These are phyloP conservation scores for Elsinoe batatas DNA, from an alignment of 2,329 filamentous ascomycete species.

Conservation along the genomic window DNA sequence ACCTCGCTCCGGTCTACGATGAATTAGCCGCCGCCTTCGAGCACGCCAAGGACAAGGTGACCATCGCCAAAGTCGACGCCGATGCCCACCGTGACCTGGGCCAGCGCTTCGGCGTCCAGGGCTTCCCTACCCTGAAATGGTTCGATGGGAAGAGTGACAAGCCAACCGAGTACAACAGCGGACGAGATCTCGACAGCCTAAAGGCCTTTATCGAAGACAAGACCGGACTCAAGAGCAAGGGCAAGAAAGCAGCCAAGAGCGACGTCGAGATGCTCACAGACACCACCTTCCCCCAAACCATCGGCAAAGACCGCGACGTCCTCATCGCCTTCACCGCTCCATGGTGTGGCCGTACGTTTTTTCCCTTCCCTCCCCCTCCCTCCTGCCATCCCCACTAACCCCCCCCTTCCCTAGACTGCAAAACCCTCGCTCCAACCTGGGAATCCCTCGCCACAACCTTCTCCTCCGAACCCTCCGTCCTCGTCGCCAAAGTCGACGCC, in stretches of 20 bases:
- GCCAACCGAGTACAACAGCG: conserved; percentile 76
- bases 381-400: conserved; percentile 15
- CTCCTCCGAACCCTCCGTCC: conserved; percentile 61
- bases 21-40: conserved; percentile 71
- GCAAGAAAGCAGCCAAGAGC: conserved; percentile 61
- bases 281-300: conserved; percentile 60
- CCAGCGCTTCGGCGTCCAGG: conserved; percentile 77
- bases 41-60: conserved; percentile 62
- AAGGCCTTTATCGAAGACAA: conserved; percentile 73
- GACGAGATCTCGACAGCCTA: conserved; percentile 79
- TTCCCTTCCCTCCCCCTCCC: conserved; percentile 13
- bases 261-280: conserved; percentile 73
- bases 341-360: conserved; percentile 89
- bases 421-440: conserved; percentile 81
- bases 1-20: conserved; percentile 85
- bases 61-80: conserved; percentile 92
- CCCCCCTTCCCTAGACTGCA: conserved; percentile 64
- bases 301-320: conserved; percentile 81
- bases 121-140: conserved; percentile 95
- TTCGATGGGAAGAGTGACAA: conserved; percentile 90
- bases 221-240: conserved; percentile 72
- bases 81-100: conserved; percentile 79
- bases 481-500: conserved; percentile 92
- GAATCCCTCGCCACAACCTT: conserved; percentile 79
- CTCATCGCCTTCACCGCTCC: conserved; percentile 95